phyloP scores from a whole-genome alignment of 352 stramenopile genomes.

The Blastocystis sp. region DNA sequence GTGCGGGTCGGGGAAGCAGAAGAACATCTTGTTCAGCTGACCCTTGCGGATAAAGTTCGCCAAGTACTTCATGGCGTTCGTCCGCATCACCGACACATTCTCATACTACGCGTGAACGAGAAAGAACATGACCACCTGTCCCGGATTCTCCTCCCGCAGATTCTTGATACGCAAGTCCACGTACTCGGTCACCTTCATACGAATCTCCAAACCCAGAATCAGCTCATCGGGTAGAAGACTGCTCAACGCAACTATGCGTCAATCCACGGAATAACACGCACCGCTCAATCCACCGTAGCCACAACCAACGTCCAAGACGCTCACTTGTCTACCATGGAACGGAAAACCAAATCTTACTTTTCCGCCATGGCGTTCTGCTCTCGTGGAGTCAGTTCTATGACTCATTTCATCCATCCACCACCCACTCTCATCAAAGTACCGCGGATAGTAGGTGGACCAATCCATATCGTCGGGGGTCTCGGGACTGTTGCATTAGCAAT shows the following conservation, averaged over 20 bases:
- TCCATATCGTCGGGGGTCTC: constrained; percentile 74
- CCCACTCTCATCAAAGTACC: constrained; percentile 58
- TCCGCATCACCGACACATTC: constrained; percentile 84
- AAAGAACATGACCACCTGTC: background rate
- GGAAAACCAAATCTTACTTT: background rate
- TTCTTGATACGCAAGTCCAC: constrained; percentile 68
- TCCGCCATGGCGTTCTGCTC: constrained; percentile 1
- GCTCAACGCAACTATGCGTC: constrained; percentile 68
- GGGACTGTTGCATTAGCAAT: constrained; percentile 65
- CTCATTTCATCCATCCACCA: background rate
- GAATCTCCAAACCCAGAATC: constrained; percentile 90
- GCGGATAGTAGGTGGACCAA: constrained; percentile 81
- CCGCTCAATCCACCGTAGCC: constrained; percentile 87
- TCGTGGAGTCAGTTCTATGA: constrained; percentile 10
- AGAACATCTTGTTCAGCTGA: constrained; percentile 87
- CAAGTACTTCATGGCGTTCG: constrained; percentile 86
- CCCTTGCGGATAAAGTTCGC: constrained; percentile 65
- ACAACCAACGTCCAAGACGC: constrained; percentile 88
- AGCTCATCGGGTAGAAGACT: constrained; percentile 74
- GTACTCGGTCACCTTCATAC: constrained; percentile 78
- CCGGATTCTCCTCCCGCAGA: constrained; percentile 69
- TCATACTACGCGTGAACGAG: constrained; percentile 69
- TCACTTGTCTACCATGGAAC: constrained; percentile 67
- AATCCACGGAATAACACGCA: background rate
- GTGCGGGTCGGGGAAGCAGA: constrained; percentile 97